A percentile compares a stretch with the other conserved stretches of the same genome.
These are phyloP conservation scores for Aspergillus sclerotiicarbonarius DNA, from an alignment of 495 filamentous ascomycete genomes.

Conservation along the genomic window DNA sequence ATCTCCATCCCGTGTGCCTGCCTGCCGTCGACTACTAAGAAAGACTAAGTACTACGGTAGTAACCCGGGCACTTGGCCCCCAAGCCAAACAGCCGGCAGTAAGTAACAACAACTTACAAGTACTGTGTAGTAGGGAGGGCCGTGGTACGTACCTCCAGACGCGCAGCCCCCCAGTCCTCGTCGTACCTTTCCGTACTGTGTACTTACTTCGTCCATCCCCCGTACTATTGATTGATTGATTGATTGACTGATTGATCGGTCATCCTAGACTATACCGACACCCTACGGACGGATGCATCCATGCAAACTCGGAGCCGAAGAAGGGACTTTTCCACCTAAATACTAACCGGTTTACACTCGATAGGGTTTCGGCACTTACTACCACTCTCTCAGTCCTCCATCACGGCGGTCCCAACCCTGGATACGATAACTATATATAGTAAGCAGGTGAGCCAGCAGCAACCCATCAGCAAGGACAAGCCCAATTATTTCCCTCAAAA, in stretches of 20 bases:
- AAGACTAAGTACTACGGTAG: background rate
- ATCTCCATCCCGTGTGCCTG: too few relatives aligned
- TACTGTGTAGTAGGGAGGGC: background rate
- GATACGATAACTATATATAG: background rate
- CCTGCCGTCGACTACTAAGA: background rate
- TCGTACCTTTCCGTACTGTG: background rate
- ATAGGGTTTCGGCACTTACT: too few relatives aligned
- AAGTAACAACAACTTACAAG: background rate
- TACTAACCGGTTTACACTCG: too few relatives aligned
- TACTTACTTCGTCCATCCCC: background rate
- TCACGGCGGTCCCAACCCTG: background rate
- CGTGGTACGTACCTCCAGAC: too few relatives aligned
- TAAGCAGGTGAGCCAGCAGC: background rate
- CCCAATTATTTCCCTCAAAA: slow-evolving; percentile 3
- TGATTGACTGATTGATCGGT: background rate
- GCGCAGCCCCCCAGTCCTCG: too few relatives aligned
- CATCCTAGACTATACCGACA: background rate
- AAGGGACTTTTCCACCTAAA: too few relatives aligned
- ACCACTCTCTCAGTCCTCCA: background rate
- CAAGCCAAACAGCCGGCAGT: background rate
- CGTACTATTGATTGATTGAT: background rate
- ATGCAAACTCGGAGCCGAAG: too few relatives aligned
- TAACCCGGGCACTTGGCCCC: background rate
- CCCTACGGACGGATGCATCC: too few relatives aligned
- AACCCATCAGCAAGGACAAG: background rate